A percentile compares a stretch with the other conserved stretches of the same genome.
Conservation (phyloP, 805 yeast species). For the Lachancea lanzarotensis region DNA sequence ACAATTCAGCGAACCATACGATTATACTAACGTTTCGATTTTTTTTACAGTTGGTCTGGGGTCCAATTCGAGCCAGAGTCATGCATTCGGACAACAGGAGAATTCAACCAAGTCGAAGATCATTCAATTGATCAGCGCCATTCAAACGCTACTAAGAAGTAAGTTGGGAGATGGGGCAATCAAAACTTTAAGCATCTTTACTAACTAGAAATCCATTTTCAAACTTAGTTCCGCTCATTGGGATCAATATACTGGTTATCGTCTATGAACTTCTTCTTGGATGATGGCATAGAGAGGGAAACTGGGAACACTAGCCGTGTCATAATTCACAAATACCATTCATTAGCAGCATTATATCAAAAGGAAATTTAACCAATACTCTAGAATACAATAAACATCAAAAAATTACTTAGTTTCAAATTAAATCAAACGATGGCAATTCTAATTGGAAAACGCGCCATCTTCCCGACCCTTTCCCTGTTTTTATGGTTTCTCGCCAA, state of each 20-base stretch:
- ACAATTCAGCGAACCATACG: no score
- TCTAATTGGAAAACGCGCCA: no score
- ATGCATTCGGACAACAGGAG: constrained; percentile 43
- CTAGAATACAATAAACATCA: constrained; percentile 5
- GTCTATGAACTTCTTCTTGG: constrained; percentile 66
- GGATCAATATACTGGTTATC: constrained; percentile 58
- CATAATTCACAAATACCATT: no score
- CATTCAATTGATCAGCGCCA: constrained; percentile 62
- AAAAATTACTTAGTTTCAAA: background rate
- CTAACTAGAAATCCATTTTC: background rate
- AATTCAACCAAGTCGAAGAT: constrained; percentile 51
- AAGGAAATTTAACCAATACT: background rate
- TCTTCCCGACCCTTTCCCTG: no score
- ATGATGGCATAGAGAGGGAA: constrained; percentile 29
- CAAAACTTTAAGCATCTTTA: background rate
- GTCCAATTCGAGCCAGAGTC: constrained; percentile 31
- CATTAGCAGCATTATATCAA: background rate
- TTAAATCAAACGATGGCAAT: background rate
- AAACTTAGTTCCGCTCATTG: constrained; percentile 55
- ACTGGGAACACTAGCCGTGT: no score
- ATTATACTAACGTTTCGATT: no score
- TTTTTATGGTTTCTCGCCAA: background rate
- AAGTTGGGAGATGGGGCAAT: constrained; percentile 25
- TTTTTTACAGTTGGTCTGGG: constrained; percentile 39
- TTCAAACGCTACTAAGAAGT: constrained; percentile 67